Percentiles rank a stretch among this genome's conserved stretches.
phyloP scores from a whole-genome alignment of 2,329 filamentous ascomycete genomes.

The Diaporthe vexans region DNA sequence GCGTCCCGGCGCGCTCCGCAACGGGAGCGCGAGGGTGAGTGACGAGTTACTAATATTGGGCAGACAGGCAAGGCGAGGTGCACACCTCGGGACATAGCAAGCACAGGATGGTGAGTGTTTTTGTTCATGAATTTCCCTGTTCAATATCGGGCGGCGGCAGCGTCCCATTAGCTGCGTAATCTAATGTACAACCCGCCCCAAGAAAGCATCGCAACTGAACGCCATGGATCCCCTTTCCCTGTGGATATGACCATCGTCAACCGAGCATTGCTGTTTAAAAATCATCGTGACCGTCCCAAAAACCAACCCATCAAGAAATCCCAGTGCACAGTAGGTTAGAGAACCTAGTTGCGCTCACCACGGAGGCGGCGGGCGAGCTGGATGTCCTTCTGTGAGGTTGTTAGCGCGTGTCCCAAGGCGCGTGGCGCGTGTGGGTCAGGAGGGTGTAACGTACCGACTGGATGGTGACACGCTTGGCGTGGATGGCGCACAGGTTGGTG shows the following conservation, averaged over 20 bases:
- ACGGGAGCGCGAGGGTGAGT: too few species aligned
- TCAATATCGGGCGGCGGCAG: conserved; percentile 45
- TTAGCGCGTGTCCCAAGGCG: conserved; percentile 49
- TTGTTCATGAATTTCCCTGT: conserved; percentile 48
- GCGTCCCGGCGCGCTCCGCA: neutral
- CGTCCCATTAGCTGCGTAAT: conserved; percentile 52
- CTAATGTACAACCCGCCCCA: conserved; percentile 57
- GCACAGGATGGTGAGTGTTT: neutral
- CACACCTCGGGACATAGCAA: neutral
- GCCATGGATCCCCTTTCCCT: conserved; percentile 57
- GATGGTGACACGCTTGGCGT: conserved; percentile 99
- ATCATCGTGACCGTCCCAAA: conserved; percentile 57
- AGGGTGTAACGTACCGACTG: conserved; percentile 70
- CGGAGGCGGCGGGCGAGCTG: conserved; percentile 96
- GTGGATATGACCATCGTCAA: conserved; percentile 55
- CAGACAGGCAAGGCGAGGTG: neutral
- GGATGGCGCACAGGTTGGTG: conserved; percentile 98
- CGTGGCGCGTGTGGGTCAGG: neutral
- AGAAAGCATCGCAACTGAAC: conserved; percentile 58
- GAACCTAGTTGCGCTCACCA: conserved; percentile 86
- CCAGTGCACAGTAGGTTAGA: conserved; percentile 40
- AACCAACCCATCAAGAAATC: conserved; percentile 45
- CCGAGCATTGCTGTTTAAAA: conserved; percentile 56
- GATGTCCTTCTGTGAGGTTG: conserved; percentile 81
- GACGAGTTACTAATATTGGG: too few species aligned